Conservation (phyloP, 768 basidiomycete genomes). For the Suillus americanus region DNA sequence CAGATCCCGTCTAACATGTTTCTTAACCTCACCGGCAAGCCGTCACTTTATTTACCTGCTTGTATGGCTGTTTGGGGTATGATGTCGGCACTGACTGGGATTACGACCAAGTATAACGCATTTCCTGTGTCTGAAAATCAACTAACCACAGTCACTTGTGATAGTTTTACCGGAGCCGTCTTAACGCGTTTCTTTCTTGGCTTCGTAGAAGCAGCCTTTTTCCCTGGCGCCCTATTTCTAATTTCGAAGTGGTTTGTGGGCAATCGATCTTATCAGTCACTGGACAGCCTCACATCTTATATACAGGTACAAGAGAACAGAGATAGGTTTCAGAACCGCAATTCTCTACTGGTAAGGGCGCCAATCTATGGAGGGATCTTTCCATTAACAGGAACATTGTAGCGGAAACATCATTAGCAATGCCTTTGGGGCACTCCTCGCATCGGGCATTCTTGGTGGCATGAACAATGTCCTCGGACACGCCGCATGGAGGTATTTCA, state of each 20-base stretch:
- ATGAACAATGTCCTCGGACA: constrained; percentile 51
- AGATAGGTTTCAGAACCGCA: constrained; percentile 44
- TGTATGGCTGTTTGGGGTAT: constrained; percentile 75
- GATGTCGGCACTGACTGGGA: constrained; percentile 48
- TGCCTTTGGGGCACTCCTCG: constrained; percentile 54
- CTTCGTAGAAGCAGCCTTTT: constrained; percentile 51
- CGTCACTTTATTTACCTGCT: constrained; percentile 62
- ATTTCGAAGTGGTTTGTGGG: constrained; percentile 33
- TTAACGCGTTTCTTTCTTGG: constrained; percentile 54
- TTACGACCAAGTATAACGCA: constrained; percentile 29
- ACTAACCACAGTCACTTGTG: background rate
- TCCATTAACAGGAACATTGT: background rate
- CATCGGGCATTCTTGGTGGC: constrained; percentile 44
- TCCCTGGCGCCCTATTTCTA: constrained; percentile 43
- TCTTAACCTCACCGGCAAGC: constrained; percentile 62
- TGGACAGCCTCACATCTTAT: constrained; percentile 18
- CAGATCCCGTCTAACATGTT: constrained; percentile 68
- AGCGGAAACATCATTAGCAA: constrained; percentile 50
- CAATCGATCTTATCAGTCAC: constrained; percentile 30
- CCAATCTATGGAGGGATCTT: background rate
- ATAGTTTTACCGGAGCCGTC: constrained; percentile 41
- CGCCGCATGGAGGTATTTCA: constrained; percentile 49
- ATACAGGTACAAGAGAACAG: constrained; percentile 43
- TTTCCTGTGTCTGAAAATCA: background rate
- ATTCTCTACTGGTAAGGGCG: constrained; percentile 39